Evolutionary conservation across 495 filamentous ascomycete species (phyloP), one percentile per base, ranked within the genome.

Genomic region (Hypoxylon perforatum): DNA sequence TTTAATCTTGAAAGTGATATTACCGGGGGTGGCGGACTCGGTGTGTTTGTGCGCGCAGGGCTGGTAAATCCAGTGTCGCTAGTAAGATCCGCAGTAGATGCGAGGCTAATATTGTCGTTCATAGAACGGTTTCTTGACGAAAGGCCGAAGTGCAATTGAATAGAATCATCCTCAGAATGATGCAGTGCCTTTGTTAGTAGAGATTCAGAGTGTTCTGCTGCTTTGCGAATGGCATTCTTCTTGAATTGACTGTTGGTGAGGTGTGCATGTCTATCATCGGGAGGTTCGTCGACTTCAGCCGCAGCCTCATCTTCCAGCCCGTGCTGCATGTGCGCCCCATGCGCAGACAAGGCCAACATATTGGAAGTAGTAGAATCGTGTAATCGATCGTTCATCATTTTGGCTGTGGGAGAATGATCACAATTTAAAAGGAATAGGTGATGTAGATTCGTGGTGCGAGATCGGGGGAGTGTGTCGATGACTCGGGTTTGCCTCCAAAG

Each of bases 61-160:
- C 93, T 96, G n/a, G 93, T 97, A 39, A 92, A 77, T 46, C 92
- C 94, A 38, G 90, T 95, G 72, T 97, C 95, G 76, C 93, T 97
- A 23, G 92, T 97, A 53, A 97, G 81, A 63, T 97, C 94, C 21
- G 88, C 89, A 2, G 91, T 93, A 12, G 94, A 97, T 47, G 91
- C 80, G 54, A 87, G 82, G 78, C 92, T 96, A 63, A 85, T 78
- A 69, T 88, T 93, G 78, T 90, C 92, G 70, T 88, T 89, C 46
- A 90, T 88, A 53, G 93, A 94, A 52, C 88, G 86, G 50, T 82
- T 85, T 79, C 84, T 77, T 66, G 71, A 65, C 9, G 63, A 38
- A 10, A 36, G 36, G 42, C 53, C 63, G 33, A 58, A 67, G n/a
- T 62, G 46, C 23, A 61, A 28, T 55, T 77, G 74, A 48, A 64